Evolutionary conservation across 164 flowering plant genomes (phyloP).

Genomic region (Akebia trifoliata): DNA sequence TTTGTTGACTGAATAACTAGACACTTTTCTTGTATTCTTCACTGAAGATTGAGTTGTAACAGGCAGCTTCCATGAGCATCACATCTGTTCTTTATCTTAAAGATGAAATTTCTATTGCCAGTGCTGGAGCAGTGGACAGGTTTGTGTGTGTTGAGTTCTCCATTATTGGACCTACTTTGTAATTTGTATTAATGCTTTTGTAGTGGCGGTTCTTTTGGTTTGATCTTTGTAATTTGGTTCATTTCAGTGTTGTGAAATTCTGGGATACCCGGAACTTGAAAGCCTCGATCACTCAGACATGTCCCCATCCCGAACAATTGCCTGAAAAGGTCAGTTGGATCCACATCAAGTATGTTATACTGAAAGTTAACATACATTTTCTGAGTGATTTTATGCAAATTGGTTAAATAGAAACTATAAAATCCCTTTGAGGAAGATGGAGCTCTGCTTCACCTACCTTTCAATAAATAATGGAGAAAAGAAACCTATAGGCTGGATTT

Average conservation of each 20-base stretch:
- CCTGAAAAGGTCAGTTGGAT: constrained; percentile 38
- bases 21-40: neutral
- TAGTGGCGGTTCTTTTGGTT: neutral
- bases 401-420: neutral
- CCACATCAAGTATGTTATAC: neutral
- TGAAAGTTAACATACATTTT: neutral
- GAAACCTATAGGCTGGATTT: neutral
- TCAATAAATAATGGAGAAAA: neutral
- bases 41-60: constrained; percentile 12
- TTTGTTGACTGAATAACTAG: neutral
- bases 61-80: constrained; percentile 87
- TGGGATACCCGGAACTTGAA: constrained; percentile 85
- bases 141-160: constrained; percentile 12
- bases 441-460: neutral
- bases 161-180: neutral
- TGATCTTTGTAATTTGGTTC: constrained; percentile 5
- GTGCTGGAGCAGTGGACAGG: constrained; percentile 96
- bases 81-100: constrained; percentile 90
- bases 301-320: constrained; percentile 34
- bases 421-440: neutral
- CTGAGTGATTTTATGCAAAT: neutral
- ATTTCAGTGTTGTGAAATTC: constrained; percentile 72
- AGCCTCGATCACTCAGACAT: constrained; percentile 41
- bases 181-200: neutral
- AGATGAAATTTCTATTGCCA: constrained; percentile 83